Conservation (phyloP, 441 rosid genomes). For the Rhodomyrtus psidioides region DNA sequence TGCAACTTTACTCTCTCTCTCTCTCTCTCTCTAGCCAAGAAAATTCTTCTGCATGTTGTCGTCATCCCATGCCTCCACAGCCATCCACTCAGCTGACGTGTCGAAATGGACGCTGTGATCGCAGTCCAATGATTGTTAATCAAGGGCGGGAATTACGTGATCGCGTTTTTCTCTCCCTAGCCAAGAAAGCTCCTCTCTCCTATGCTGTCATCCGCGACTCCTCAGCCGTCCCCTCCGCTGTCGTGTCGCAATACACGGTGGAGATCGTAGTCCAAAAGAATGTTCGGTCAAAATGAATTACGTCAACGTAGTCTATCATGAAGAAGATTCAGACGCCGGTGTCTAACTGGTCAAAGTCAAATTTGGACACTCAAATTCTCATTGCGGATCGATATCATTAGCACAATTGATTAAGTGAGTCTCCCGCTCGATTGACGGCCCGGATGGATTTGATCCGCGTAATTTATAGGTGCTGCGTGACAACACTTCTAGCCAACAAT, state of each 20-base stretch:
- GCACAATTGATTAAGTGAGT: background rate
- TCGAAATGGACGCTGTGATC: background rate
- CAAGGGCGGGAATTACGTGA: background rate
- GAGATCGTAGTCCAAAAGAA: background rate
- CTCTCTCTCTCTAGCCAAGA: background rate
- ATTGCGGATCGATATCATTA: background rate
- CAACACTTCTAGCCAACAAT: too few relatives aligned
- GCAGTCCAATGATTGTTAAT: background rate
- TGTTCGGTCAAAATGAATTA: background rate
- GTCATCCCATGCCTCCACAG: background rate
- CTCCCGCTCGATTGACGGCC: background rate
- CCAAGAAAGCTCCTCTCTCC: background rate
- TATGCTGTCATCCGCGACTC: background rate
- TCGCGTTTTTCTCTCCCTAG: background rate
- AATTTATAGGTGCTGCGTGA: too few relatives aligned
- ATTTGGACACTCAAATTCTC: background rate
- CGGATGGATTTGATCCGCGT: background rate
- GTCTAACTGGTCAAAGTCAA: background rate
- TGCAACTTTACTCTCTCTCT: background rate
- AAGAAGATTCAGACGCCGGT: background rate
- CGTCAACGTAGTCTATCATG: background rate
- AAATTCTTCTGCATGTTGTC: background rate
- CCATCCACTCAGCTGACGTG: background rate
- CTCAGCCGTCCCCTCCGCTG: background rate
- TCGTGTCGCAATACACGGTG: background rate